A percentile compares a stretch with the other conserved stretches of the same genome.
Conservation (phyloP, 2,329 filamentous ascomycete genomes). For the Cadophora malorum region DNA sequence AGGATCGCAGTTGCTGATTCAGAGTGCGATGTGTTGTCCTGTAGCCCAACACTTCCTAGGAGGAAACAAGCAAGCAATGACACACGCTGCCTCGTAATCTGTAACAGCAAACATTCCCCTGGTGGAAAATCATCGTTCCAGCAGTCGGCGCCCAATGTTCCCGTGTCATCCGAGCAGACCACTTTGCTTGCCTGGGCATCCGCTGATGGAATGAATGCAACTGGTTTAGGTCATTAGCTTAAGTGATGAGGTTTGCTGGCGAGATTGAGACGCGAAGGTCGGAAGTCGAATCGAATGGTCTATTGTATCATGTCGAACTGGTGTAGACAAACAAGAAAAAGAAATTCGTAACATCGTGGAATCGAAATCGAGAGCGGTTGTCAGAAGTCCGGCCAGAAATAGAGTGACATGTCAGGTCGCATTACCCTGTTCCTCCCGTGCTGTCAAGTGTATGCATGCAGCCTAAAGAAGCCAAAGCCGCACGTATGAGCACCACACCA, state of each 20-base stretch:
- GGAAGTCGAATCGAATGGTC: not conserved
- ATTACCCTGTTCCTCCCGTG: not conserved
- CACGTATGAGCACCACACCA: not conserved
- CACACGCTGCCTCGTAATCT: slow-evolving; percentile 6
- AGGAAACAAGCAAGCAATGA: slow-evolving; percentile 9
- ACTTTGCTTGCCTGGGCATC: not conserved
- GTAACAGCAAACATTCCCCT: slow-evolving; percentile 12
- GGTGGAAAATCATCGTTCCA: not conserved
- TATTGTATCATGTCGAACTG: not conserved
- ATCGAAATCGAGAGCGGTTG: not conserved
- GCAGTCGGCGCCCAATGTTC: not conserved
- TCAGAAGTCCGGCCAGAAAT: not conserved
- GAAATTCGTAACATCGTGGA: slow-evolving; percentile 5
- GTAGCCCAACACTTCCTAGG: not conserved
- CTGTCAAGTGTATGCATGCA: slow-evolving; percentile 18
- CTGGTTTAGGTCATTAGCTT: not conserved
- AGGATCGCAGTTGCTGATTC: not conserved
- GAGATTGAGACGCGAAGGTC: not conserved
- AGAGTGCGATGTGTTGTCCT: slow-evolving; percentile 8
- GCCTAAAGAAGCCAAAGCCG: slow-evolving; percentile 11
- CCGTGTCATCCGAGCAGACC: not conserved
- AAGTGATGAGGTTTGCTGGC: not conserved
- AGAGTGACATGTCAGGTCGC: slow-evolving; percentile 9
- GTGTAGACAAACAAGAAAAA: not conserved
- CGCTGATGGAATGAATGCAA: not conserved